Percentiles rank a stretch among this genome's conserved stretches.
These are phyloP conservation scores for Secale cereale DNA, from an alignment of 176 grass and related monocot genomes.

Conservation along the genomic window DNA sequence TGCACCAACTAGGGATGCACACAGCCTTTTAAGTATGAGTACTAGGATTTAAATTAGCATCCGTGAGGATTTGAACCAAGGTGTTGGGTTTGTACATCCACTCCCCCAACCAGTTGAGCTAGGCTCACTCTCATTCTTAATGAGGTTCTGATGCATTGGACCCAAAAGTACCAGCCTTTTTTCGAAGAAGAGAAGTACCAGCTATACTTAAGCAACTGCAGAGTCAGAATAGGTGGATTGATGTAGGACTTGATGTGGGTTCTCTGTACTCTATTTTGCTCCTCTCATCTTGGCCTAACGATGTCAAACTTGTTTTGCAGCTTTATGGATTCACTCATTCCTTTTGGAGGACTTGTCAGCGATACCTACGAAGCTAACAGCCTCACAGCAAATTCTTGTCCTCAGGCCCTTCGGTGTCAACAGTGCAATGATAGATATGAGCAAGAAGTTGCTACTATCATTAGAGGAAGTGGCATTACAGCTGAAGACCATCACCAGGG, in stretches of 20 bases:
- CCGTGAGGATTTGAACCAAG: too few species aligned
- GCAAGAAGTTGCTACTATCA: constrained; percentile 65
- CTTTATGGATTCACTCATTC: constrained; percentile 60
- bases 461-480: constrained; percentile 53
- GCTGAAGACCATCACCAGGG: constrained; percentile 43
- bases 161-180: not conserved
- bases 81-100: too few species aligned
- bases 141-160: constrained; percentile 1
- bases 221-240: not conserved
- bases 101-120: too few species aligned
- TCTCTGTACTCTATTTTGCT: not conserved
- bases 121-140: too few species aligned
- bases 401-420: constrained; percentile 50
- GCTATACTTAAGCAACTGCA: not conserved
- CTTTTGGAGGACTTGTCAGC: constrained; percentile 60
- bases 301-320: constrained; percentile 32
- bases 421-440: constrained; percentile 79
- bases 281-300: constrained; percentile 12
- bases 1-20: too few species aligned
- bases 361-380: constrained; percentile 38
- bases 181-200: not conserved
- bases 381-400: constrained; percentile 34
- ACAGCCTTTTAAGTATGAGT: too few species aligned
- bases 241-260: not conserved
- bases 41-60: too few species aligned